Conservation (phyloP, 768 basidiomycete genomes). For the Podaxis carcinomalis region DNA sequence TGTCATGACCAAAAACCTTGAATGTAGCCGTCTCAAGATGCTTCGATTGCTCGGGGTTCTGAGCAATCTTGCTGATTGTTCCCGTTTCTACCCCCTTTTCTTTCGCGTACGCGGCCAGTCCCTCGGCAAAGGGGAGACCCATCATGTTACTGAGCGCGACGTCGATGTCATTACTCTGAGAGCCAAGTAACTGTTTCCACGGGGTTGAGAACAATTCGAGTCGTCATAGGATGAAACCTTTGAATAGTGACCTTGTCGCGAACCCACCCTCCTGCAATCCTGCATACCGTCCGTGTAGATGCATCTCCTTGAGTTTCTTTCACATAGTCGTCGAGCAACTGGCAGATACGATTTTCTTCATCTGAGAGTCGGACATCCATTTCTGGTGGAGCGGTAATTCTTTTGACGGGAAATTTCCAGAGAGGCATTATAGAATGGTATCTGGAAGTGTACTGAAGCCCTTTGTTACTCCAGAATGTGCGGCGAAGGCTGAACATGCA, state of each 20-base stretch:
- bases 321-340: conserved; percentile 78
- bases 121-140: conserved; percentile 83
- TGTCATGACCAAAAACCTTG: conserved; percentile 70
- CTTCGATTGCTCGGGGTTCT: conserved; percentile 96
- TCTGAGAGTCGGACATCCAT: conserved; percentile 57
- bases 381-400: conserved; percentile 17
- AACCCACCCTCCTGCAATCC: conserved; percentile 98
- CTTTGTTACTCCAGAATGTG: conserved; percentile 1
- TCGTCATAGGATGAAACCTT: background rate
- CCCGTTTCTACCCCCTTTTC: conserved; percentile 49
- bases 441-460: background rate
- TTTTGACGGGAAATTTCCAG: conserved; percentile 12
- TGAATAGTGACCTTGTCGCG: conserved; percentile 77
- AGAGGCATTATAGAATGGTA: conserved; percentile 16
- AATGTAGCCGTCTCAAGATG: conserved; percentile 95
- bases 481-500: conserved; percentile 9
- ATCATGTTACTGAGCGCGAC: conserved; percentile 87
- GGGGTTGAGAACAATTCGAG: background rate
- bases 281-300: conserved; percentile 59
- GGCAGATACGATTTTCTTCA: conserved; percentile 65
- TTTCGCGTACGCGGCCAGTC: conserved; percentile 60
- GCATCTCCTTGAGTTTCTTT: conserved; percentile 46
- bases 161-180: conserved; percentile 88
- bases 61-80: conserved; percentile 76
- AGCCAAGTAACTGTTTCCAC: conserved; percentile 63